phyloP scores from a whole-genome alignment of 1,284 basidiomycete species.

The Fomitopsis betulina region DNA sequence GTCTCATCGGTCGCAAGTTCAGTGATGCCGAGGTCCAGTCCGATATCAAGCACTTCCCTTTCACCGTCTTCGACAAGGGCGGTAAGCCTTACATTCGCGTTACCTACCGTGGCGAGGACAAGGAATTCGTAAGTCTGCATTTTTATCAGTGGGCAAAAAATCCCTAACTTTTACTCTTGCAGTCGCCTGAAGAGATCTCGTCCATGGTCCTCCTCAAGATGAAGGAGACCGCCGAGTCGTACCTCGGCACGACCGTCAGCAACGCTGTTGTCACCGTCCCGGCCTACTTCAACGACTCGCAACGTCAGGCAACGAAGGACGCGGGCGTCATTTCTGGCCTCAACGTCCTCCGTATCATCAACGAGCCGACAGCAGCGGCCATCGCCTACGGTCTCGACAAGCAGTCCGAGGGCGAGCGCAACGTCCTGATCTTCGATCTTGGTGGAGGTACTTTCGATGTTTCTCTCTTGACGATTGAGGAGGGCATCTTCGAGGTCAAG shows the following conservation, averaged over 20 bases:
- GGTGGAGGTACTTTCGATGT: constrained; percentile 99
- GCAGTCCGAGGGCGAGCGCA: constrained; percentile 84
- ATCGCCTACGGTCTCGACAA: constrained; percentile 95
- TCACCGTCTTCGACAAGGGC: constrained; percentile 79
- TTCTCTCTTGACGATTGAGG: constrained; percentile 95
- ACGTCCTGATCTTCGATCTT: constrained; percentile 96
- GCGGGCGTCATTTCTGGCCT: constrained; percentile 88
- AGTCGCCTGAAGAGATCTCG: constrained; percentile 95
- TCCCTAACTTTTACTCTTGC: constrained; percentile 11
- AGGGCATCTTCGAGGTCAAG: constrained; percentile 99
- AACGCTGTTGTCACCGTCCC: constrained; percentile 95
- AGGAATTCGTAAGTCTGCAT: constrained; percentile 75
- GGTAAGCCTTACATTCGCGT: constrained; percentile 90
- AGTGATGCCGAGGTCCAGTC: constrained; percentile 87
- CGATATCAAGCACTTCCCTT: constrained; percentile 95
- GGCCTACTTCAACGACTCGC: constrained; percentile 98
- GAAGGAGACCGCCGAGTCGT: constrained; percentile 98
- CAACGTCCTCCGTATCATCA: constrained; percentile 95
- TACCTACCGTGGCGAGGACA: constrained; percentile 87
- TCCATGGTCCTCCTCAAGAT: constrained; percentile 98
- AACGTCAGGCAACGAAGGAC: constrained; percentile 95
- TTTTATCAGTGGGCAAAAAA: not conserved
- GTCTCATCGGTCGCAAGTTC: constrained; percentile 87
- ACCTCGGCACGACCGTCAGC: constrained; percentile 80
- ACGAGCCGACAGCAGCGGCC: constrained; percentile 93